Base-by-base conservation (phyloP, 768 basidiomycete species). In the Boletus barrowsii region DNA sequence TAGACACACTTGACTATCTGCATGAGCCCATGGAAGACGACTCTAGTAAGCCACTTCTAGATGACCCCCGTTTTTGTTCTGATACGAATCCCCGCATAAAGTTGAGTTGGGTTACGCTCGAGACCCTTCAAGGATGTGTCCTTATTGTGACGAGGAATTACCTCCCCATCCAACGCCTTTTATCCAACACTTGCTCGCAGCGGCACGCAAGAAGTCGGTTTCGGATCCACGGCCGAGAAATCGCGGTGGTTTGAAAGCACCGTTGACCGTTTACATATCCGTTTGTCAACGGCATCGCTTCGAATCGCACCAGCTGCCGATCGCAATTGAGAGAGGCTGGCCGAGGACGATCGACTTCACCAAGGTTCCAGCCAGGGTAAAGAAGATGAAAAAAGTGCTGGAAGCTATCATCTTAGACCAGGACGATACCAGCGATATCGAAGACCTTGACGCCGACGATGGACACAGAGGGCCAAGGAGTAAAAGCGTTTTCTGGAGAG, bases 231-330 rank as follows among this genome's bases (percentile, higher is more conserved):
- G 91, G 5, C 83, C 83, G 2, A 74, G 77, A 10, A 93, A 93
- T 60, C 78, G 83, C 8, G 71, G 82, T 13, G 91, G 90, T 4
- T 73, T 90, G 48, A 74, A 67, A 39, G 80, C 80, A 5, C 68
- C 75, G 0, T 64, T 79, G 44, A 71, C 78, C 0, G 70, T 76
- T 10, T 93, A 84, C 61, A 79, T 88, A 42, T 75, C 77, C 4
- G 79, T 88, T 0, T 93, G 91, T 62, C 86, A 88, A 60, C 79
- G 89, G 5, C 91, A 93, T 71, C 78, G 80, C 8, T 92, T 91
- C 57, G 91, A 93, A 70, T 80, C 76, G 18, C 72, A 84, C 51
- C 80, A 86, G 53, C 72, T 93, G 3, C 91, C 91, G 0, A 79
- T 84, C 56, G 91, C 90, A 5, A 75, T 83, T 47, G 66, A 70